Base-by-base conservation (phyloP, 1,284 basidiomycete genomes). In the Ustilago curta region DNA sequence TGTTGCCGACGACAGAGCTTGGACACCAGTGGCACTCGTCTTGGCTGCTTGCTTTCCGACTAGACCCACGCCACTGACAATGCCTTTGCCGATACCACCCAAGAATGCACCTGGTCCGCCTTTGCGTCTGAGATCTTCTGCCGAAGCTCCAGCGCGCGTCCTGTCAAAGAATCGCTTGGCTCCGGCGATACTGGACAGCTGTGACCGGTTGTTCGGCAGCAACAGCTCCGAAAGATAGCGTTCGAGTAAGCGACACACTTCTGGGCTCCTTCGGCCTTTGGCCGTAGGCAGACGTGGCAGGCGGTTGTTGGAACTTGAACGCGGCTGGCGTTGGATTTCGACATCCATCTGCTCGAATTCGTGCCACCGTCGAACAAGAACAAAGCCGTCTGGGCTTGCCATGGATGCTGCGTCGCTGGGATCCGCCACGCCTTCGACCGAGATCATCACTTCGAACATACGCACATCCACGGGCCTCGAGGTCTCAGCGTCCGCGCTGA, bases 311-410 rank as follows among this genome's bases (percentile, higher is more conserved):
- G 73, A 79, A 18, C 48, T 53, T 23, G 73, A 79, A 18, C 61
- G 67, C 32, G 64, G 74, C 64, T 76, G 61, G 8, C 79, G 72
- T 57, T 63, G 59, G 21, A 83, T 61, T 43, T 81, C 79, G 25
- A 52, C 47, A 23, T 81, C 76, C 54, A 84, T 74, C 59, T 70
- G 59, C 54, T 83, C 80, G 29, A 84, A 76, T 50, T 84, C 81
- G 53, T 76, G 58, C 81, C 81, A 83, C 9, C 74, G 59, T 8
- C 82, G 70, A 0, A 84, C 58, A 11, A 84, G 67, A 3, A 82
- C 77, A 58, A 82, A 83, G 39, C 82, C 82, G 37, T 79, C 79
- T 4, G 70, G 44, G n/a, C 61, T 59, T 12, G 57, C 54, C 35
- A 32, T 48, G 2, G 66, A 52, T 18, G 56, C 40, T 1, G 60